Conservation (phyloP, 202 grass and related monocot species). For the Carex sylvatica region DNA sequence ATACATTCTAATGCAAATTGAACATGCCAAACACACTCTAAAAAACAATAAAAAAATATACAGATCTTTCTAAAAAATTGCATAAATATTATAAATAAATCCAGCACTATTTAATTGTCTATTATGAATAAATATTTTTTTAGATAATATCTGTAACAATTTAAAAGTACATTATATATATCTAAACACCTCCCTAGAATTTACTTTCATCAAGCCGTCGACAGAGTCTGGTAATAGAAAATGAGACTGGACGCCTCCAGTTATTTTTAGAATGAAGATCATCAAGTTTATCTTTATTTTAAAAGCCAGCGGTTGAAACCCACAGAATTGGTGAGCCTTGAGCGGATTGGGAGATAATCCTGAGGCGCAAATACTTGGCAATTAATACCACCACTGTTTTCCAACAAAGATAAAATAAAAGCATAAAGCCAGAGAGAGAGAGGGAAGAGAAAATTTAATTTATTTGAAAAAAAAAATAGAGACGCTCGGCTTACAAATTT, state of each 20-base stretch:
- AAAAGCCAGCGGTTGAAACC: background rate
- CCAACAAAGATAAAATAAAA: background rate
- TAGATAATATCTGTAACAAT: background rate
- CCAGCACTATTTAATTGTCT: background rate
- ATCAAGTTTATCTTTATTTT: background rate
- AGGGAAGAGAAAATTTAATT: no score
- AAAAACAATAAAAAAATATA: no score
- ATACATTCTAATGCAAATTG: background rate
- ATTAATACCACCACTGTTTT: background rate
- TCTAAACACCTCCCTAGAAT: background rate
- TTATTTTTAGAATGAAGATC: background rate
- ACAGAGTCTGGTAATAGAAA: background rate
- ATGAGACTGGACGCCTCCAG: background rate
- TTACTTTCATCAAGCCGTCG: background rate
- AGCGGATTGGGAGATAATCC: background rate
- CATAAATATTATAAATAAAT: background rate
- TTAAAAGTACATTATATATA: background rate
- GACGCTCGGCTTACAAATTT: no score
- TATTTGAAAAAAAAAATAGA: no score
- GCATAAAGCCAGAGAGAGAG: no score
- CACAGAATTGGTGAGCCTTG: conserved; percentile 4
- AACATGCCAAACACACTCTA: background rate
- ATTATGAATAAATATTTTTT: background rate
- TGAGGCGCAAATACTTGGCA: background rate
- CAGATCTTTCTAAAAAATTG: background rate